Evolutionary conservation across 345 rosid genomes (phyloP).

Genomic region (Toxicodendron radicans): DNA sequence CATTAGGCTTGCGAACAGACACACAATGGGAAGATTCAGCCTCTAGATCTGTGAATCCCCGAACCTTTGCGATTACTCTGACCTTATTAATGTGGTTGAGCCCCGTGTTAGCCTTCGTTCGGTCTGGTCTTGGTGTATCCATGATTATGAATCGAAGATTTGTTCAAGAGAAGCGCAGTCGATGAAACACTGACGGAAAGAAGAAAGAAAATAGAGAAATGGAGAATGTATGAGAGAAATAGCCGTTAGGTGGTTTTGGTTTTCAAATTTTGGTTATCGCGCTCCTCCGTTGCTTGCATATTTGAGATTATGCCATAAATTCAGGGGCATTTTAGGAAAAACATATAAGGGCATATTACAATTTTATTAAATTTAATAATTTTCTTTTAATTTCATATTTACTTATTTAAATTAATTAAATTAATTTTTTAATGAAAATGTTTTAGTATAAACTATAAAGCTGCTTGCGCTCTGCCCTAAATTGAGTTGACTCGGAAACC

Average conservation of each 20-base stretch:
- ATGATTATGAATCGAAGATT: no score
- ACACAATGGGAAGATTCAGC: conserved; percentile 29
- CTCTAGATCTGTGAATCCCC: conserved; percentile 34
- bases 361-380: no score
- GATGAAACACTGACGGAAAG: background rate
- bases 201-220: background rate
- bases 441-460: no score
- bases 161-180: background rate
- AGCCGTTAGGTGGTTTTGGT: conserved; percentile 23
- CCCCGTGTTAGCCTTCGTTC: background rate
- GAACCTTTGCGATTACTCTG: conserved; percentile 68
- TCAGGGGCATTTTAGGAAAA: conserved; percentile 3
- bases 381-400: no score
- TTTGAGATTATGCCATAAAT: background rate
- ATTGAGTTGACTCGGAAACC: no score
- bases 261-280: conserved; percentile 25
- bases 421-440: no score
- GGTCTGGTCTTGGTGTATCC: conserved; percentile 14
- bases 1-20: conserved; percentile 42
- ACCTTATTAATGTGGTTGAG: conserved; percentile 21
- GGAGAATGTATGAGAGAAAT: background rate
- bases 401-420: no score
- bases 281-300: conserved; percentile 14
- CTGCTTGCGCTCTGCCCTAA: no score
- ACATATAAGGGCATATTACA: background rate